Evolutionary conservation across 208 protist species (phyloP).

Genomic region (Tetramitus jugosus): DNA sequence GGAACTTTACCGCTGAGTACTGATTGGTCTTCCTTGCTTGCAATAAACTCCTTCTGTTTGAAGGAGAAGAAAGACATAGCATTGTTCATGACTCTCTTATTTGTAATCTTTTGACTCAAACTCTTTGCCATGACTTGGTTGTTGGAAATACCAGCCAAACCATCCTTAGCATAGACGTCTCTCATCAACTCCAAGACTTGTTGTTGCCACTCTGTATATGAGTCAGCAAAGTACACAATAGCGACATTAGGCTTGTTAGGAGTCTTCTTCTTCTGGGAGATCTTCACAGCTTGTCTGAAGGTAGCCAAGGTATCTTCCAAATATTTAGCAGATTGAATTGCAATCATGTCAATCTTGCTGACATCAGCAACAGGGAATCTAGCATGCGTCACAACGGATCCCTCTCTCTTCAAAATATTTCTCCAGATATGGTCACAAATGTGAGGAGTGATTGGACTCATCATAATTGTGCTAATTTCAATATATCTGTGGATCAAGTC

Average conservation of each 20-base stretch:
- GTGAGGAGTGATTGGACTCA: constrained; percentile 93
- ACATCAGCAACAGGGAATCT: background rate
- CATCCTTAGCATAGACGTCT: background rate
- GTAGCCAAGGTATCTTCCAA: background rate
- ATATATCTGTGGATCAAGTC: constrained; percentile 75
- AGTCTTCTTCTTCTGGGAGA: background rate
- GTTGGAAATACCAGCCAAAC: too few relatives aligned
- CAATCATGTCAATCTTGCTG: background rate
- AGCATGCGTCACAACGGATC: background rate
- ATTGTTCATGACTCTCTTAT: too few relatives aligned
- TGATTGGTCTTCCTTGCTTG: too few relatives aligned
- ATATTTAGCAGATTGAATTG: background rate
- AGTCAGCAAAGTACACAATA: background rate
- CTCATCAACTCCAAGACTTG: background rate
- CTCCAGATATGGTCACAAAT: constrained; percentile 57
- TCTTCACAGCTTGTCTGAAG: background rate
- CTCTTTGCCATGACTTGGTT: too few relatives aligned
- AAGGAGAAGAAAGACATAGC: too few relatives aligned
- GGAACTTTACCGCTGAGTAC: too few relatives aligned
- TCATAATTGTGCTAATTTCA: constrained; percentile 75
- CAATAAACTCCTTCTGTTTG: too few relatives aligned
- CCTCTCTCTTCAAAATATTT: background rate
- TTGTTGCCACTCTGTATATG: constrained; percentile 2
- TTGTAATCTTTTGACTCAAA: too few relatives aligned
- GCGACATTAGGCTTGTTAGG: background rate